Evolutionary conservation across 192 early-diverging fungal species (phyloP).

Genomic region (Gamsiella multidivaricata): DNA sequence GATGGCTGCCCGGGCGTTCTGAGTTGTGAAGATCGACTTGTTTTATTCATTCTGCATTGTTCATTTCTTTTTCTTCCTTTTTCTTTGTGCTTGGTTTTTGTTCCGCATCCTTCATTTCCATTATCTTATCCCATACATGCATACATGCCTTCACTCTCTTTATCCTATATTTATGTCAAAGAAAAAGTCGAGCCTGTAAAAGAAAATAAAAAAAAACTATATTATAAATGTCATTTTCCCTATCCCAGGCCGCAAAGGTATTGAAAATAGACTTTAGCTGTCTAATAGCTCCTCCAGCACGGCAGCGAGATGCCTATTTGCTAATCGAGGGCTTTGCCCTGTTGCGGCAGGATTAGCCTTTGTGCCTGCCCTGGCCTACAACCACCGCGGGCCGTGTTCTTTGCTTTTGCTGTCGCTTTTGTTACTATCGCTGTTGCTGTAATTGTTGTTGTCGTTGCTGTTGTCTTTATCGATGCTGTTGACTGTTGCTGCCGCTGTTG

Average conservation of each 20-base stretch:
- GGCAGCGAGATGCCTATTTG: too few relatives aligned
- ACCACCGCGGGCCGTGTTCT: too few relatives aligned
- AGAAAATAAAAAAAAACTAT: too few relatives aligned
- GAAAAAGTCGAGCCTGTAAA: too few relatives aligned
- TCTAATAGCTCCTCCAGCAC: too few relatives aligned
- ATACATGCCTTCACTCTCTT: too few relatives aligned
- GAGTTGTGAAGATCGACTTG: background rate
- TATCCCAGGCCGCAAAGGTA: too few relatives aligned
- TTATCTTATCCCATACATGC: background rate
- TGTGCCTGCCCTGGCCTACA: too few relatives aligned
- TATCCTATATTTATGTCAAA: constrained; percentile 19
- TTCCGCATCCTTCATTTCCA: constrained; percentile 7
- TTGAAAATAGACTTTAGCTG: too few relatives aligned
- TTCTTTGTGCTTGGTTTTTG: background rate
- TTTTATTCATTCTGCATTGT: background rate
- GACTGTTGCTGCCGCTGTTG: background rate
- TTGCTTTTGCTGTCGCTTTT: background rate
- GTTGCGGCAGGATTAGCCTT: too few relatives aligned
- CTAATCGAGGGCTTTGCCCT: too few relatives aligned
- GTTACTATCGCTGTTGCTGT: background rate
- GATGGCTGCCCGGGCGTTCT: constrained; percentile 55
- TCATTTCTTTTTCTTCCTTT: background rate
- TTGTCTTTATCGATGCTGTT: background rate
- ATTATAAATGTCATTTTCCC: too few relatives aligned
- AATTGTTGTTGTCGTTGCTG: background rate